phyloP scores from a whole-genome alignment of 495 filamentous ascomycete genomes.

The Penicillium nucicola region DNA sequence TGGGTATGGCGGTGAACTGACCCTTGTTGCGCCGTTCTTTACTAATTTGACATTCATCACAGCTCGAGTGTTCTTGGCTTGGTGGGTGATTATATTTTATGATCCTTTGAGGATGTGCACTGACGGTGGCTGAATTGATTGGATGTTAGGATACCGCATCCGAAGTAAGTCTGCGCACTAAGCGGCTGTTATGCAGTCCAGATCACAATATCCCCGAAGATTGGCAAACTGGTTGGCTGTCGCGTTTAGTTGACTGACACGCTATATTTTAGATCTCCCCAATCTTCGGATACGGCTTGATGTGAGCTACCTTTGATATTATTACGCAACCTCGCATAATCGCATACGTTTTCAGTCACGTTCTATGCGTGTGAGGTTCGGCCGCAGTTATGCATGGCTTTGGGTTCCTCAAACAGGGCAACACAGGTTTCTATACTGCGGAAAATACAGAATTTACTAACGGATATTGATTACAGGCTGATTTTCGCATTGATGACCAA shows the following conservation, averaged over 20 bases:
- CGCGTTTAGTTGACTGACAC: slow-evolving; percentile 37
- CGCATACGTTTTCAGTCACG: slow-evolving; percentile 38
- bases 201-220: slow-evolving; percentile 28
- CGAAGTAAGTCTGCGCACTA: slow-evolving; percentile 37
- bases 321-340: slow-evolving; percentile 21
- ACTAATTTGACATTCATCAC: slow-evolving; percentile 34
- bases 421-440: background rate
- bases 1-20: slow-evolving; percentile 49
- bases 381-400: background rate
- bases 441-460: background rate
- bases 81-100: slow-evolving; percentile 46
- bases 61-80: slow-evolving; percentile 78
- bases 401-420: background rate
- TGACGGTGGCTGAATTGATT: slow-evolving; percentile 48
- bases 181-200: slow-evolving; percentile 32
- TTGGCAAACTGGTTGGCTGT: slow-evolving; percentile 43
- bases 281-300: slow-evolving; percentile 45
- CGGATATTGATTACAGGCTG: slow-evolving; percentile 40
- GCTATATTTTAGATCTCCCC: slow-evolving; percentile 46
- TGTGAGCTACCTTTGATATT: slow-evolving; percentile 27
- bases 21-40: slow-evolving; percentile 26
- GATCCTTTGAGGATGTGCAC: slow-evolving; percentile 17
- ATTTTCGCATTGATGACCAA: slow-evolving; percentile 86
- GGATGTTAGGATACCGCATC: slow-evolving; percentile 49
- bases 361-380: slow-evolving; percentile 20